These are phyloP conservation scores for Debaryomyces robertsiae DNA, from an alignment of 1,139 yeast species.

Conservation along the genomic window DNA sequence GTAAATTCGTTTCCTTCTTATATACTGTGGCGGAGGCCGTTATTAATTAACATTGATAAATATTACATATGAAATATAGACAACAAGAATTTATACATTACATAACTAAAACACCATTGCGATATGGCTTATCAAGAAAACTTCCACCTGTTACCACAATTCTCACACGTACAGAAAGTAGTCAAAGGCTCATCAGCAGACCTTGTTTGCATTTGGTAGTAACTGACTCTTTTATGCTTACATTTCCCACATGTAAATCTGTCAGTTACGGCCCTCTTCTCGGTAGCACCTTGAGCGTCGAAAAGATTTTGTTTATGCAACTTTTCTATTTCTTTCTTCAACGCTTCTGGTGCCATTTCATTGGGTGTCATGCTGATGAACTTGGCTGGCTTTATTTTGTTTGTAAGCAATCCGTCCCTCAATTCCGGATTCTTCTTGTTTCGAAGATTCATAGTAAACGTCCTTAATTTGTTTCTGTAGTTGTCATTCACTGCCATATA, in stretches of 20 bases:
- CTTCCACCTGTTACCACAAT: constrained; percentile 97
- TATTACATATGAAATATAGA: too few species aligned
- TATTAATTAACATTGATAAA: too few species aligned
- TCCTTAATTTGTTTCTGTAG: constrained; percentile 80
- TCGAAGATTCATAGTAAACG: constrained; percentile 80
- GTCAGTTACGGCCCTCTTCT: constrained; percentile 93
- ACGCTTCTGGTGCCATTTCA: constrained; percentile 90
- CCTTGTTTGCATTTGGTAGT: constrained; percentile 96
- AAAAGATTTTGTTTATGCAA: constrained; percentile 86
- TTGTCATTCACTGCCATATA: constrained; percentile 56
- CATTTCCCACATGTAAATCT: constrained; percentile 97
- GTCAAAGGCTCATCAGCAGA: constrained; percentile 99
- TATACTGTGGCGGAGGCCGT: neutral
- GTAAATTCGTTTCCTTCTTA: too few species aligned
- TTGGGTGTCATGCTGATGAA: constrained; percentile 84
- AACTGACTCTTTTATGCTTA: constrained; percentile 93
- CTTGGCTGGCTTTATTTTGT: constrained; percentile 63
- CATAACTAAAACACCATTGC: neutral
- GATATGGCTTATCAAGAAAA: constrained; percentile 53
- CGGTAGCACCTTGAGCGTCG: constrained; percentile 98
- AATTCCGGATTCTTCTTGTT: constrained; percentile 88
- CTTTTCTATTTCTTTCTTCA: constrained; percentile 82
- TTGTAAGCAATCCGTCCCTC: constrained; percentile 65
- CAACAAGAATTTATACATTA: constrained; percentile 5
- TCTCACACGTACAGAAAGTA: constrained; percentile 96